A percentile compares a stretch with the other conserved stretches of the same genome.
Evolutionary conservation across 2,329 filamentous ascomycete species (phyloP).

Genomic region (Aspergillus sp.): DNA sequence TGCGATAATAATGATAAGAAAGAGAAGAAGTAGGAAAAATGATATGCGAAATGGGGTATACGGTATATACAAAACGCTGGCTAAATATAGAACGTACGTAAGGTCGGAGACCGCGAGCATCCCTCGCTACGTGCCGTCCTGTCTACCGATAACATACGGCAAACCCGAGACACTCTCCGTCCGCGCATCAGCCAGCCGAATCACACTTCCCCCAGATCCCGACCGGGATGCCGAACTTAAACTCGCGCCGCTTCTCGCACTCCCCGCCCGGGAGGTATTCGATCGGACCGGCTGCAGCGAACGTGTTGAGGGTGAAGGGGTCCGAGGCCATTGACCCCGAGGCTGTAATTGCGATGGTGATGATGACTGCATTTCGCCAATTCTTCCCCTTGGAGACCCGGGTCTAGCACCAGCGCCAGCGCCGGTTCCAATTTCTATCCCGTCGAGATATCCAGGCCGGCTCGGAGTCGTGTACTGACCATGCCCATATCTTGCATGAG

Average conservation of each 20-base stretch:
- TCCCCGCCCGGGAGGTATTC: slow-evolving; percentile 9
- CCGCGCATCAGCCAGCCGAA: slow-evolving; percentile 33
- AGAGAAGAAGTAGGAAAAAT: too few relatives aligned
- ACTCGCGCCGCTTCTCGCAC: slow-evolving; percentile 24
- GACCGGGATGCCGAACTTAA: neutral
- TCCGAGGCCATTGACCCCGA: neutral
- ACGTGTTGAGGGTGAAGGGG: slow-evolving; percentile 35
- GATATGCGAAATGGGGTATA: too few relatives aligned
- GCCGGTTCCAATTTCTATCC: neutral
- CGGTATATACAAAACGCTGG: neutral
- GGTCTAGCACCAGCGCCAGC: neutral
- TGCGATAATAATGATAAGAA: too few relatives aligned
- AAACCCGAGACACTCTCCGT: slow-evolving; percentile 25
- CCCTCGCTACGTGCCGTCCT: neutral
- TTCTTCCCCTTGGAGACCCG: neutral
- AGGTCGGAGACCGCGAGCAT: neutral
- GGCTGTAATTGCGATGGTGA: neutral
- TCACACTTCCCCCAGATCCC: slow-evolving; percentile 37
- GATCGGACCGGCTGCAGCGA: slow-evolving; percentile 36
- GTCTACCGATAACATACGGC: slow-evolving; percentile 33
- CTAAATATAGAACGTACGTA: neutral
- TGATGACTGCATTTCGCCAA: slow-evolving; percentile 1
- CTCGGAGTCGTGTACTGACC: neutral
- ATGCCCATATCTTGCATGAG: neutral
- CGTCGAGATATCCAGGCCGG: slow-evolving; percentile 26